Evolutionary conservation across 1,284 basidiomycete species (phyloP).

Genomic region (Moesziomyces parantarcticus): DNA sequence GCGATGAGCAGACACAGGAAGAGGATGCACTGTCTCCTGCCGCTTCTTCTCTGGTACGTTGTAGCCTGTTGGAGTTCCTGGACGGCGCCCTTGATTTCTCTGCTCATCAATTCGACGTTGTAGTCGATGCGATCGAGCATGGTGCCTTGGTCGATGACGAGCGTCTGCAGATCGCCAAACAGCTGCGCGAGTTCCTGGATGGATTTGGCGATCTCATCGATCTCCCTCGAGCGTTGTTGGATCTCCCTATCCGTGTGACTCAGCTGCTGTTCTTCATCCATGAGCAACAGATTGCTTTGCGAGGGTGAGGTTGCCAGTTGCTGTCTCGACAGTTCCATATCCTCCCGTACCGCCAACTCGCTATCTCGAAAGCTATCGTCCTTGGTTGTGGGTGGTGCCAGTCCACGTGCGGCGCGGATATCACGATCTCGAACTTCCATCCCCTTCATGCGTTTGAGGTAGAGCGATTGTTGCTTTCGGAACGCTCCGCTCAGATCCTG

Average conservation of each 20-base stretch:
- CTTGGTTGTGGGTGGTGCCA: conserved; percentile 12
- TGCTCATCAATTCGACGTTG: conserved; percentile 91
- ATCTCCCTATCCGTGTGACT: conserved; percentile 36
- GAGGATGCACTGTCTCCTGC: conserved; percentile 90
- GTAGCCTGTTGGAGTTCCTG: conserved; percentile 85
- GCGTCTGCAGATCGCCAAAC: conserved; percentile 90
- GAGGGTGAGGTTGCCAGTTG: conserved; percentile 4
- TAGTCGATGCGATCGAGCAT: conserved; percentile 96
- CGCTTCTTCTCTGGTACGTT: conserved; percentile 92
- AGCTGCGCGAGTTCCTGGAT: conserved; percentile 91
- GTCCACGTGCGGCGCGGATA: conserved; percentile 35
- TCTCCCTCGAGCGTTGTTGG: conserved; percentile 74
- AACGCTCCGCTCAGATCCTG: conserved; percentile 93
- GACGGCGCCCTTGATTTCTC: conserved; percentile 83
- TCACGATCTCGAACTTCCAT: conserved; percentile 59
- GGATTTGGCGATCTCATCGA: conserved; percentile 89
- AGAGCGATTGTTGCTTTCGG: conserved; percentile 95
- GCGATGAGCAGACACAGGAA: conserved; percentile 88
- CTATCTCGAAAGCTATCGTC: conserved; percentile 35
- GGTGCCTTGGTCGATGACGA: conserved; percentile 98
- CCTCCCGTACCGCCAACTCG: conserved; percentile 58
- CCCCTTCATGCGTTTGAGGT: conserved; percentile 88
- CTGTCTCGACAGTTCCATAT: conserved; percentile 54
- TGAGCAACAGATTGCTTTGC: conserved; percentile 18
- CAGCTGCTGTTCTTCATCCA: conserved; percentile 12